Percentiles rank a stretch among this genome's conserved stretches.
Evolutionary conservation across 106 monocot species (phyloP).

Genomic region (Acorus calamus): DNA sequence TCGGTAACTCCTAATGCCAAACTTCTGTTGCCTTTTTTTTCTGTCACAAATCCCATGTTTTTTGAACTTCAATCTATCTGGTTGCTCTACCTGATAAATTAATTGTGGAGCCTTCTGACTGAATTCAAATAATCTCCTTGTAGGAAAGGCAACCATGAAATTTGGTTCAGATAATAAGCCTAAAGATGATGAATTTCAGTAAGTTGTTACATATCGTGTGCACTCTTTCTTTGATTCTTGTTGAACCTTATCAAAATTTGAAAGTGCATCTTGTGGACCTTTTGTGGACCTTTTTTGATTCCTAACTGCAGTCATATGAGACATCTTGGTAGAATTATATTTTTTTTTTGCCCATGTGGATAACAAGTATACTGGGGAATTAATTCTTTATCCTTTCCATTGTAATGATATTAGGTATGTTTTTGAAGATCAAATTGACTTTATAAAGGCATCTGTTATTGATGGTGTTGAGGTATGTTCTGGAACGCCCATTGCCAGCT

Average conservation of each 20-base stretch:
- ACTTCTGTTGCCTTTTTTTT: no score
- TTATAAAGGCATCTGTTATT: slow-evolving; percentile 79
- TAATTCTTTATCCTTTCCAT: background rate
- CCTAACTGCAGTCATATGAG: no score
- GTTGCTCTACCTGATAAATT: background rate
- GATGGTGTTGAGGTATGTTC: slow-evolving; percentile 51
- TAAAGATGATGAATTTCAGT: slow-evolving; percentile 71
- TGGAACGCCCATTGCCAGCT: background rate
- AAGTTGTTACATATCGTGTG: slow-evolving; percentile 16
- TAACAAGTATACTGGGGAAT: no score
- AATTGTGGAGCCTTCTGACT: background rate
- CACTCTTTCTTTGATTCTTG: background rate
- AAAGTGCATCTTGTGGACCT: no score
- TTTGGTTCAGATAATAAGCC: slow-evolving; percentile 80
- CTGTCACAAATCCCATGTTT: no score
- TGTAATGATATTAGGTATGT: slow-evolving; percentile 48
- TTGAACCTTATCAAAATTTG: no score
- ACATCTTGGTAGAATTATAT: no score
- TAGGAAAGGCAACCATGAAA: slow-evolving; percentile 74
- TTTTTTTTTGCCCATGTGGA: no score
- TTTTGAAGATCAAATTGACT: slow-evolving; percentile 88
- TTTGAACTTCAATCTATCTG: no score
- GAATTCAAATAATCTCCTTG: slow-evolving; percentile 1
- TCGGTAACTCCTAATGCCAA: slow-evolving; percentile 31
- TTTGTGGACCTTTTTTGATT: no score